Evolutionary conservation across 495 filamentous ascomycete genomes (phyloP), one percentile per base, ranked within the genome.

Genomic region (Darksidea phi): DNA sequence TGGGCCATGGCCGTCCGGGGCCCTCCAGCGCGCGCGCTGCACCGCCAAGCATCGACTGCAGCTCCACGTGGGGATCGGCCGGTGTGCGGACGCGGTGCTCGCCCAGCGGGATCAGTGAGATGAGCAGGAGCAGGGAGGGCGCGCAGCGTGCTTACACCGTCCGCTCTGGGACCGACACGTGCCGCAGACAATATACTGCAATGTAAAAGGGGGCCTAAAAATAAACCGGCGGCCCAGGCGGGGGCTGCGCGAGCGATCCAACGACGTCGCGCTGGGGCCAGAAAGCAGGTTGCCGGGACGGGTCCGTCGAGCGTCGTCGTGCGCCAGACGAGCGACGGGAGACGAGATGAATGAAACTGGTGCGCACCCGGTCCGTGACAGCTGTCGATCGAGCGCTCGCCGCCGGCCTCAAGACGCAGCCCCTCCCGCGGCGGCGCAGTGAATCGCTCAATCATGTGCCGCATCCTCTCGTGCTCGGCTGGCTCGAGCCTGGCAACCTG

Each of bases 11-110:
- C 17, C 37, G n/a, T n/a, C n/a, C n/a, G n/a, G n/a, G n/a, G n/a
- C n/a, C n/a, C n/a, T n/a, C n/a, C n/a, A n/a, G n/a, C n/a, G n/a
- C n/a, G n/a, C n/a, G n/a, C n/a, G n/a, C n/a, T n/a, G 32, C 15
- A n/a, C 21, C 32, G 43, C 48, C 57, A n/a, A 20, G 8, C 32
- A 6, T 7, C 32, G 18, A 34, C 7, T 57, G 60, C 60, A 34
- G 23, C 32, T n/a, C 64, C 64, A 67, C 64, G 64, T 67, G 64
- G 64, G 45, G 59, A 67, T 67, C 64, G 43, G 61, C 48, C 24
- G 26, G 26, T 59, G 49, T 53, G 61, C 61, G 32, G 59, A 55
- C 28, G 52, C 46, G 45, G 18, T 51, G 38, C 28, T 34, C 41
- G 43, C 21, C 34, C 49, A 45, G 48, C 54, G 36, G 45, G 49